Evolutionary conservation across 2,329 filamentous ascomycete species (phyloP), one percentile per base, ranked within the genome.

Genomic region (Colletotrichum tofieldiae): DNA sequence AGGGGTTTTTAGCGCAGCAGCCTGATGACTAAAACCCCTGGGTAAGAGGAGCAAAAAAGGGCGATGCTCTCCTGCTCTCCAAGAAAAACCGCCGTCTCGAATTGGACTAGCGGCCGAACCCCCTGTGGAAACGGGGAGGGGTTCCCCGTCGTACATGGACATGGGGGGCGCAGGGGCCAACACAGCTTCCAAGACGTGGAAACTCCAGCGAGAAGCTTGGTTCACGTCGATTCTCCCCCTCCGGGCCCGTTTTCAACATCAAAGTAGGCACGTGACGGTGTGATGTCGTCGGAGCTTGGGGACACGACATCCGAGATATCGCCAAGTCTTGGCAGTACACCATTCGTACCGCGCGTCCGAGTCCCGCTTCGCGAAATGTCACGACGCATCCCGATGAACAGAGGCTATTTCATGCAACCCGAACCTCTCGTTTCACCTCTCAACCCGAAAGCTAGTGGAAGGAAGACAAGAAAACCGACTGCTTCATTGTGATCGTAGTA

Each of bases 201-300:
- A 45, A 20, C 14, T 61, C 43, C 29, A 23, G 43, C 39, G 45
- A 55, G 63, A 62, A 71, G 56, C 63, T 71, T 71, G 58, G 49
- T 67, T 35, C 45, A 47, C 35, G n/a, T 45, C 49, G 23, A 20
- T 41, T 11, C 16, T 35, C 39, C 39, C 23, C 39, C 3, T 16
- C 39, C 23, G 20, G 20, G 11, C 3, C 47, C 47, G 39, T 51
- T 39, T 32, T 63, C 45, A 39, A 45, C 55, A 14, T 32, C 32
- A 23, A 32, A 9, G 45, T 26, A 29, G 29, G 63, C 67, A 67
- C 63, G 67, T 67, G 67, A 67, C 35, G 54, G n/a, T 2, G 5
- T 56, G 35, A 56, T 5, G 12, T 55, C 32, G 20, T n/a, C 52
- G 11, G 11, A 16, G 14, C 49, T 29, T 51, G 6, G 49, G 49